Evolutionary conservation across 169 alveolate species (phyloP).

Genomic region (Plasmodium knowlesi): DNA sequence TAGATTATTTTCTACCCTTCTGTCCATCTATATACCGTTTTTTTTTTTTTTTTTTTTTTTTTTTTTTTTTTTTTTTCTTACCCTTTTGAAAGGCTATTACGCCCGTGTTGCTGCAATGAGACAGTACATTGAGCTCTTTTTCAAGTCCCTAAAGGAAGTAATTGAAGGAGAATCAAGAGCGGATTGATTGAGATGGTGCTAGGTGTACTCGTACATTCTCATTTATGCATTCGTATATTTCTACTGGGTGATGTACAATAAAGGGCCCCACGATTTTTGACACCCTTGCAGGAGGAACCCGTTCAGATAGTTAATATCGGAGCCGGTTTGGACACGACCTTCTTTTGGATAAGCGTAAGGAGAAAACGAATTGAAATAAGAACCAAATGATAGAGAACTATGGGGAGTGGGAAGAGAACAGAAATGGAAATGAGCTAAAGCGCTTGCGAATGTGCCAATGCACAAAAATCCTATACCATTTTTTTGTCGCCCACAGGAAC

Average conservation of each 20-base stretch:
- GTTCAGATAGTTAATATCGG: constrained; percentile 74
- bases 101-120: constrained; percentile 75
- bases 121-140: constrained; percentile 63
- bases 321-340: constrained; percentile 76
- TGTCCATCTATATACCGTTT: neutral
- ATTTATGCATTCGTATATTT: neutral
- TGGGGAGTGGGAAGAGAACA: neutral
- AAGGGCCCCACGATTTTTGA: neutral
- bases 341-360: constrained; percentile 71
- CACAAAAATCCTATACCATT: neutral
- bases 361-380: neutral
- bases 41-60: neutral
- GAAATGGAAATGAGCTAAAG: neutral
- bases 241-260: neutral
- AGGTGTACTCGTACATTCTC: neutral
- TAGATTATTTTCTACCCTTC: neutral
- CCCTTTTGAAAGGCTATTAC: constrained; percentile 64
- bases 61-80: constrained; percentile 4
- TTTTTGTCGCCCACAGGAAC: constrained; percentile 27
- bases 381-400: neutral
- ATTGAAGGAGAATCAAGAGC: neutral
- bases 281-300: constrained; percentile 29
- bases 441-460: neutral
- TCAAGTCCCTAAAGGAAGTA: constrained; percentile 56
- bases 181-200: neutral